phyloP scores from a whole-genome alignment of 163 green algal genomes.

The Chlorella variabilis region DNA sequence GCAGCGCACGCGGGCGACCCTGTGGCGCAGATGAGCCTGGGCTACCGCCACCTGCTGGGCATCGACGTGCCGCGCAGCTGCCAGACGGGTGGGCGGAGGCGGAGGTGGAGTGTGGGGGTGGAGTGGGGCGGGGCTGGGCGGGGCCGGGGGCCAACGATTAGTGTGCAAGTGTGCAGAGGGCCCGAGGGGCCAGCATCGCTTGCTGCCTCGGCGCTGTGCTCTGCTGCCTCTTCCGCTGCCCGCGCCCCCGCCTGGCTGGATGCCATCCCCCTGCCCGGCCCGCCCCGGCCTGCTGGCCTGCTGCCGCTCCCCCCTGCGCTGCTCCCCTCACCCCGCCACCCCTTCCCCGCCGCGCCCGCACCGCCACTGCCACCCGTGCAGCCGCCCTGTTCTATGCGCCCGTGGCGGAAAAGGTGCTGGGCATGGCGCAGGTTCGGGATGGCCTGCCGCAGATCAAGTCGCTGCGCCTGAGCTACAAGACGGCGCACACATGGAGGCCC shows the following conservation, averaged over 20 bases:
- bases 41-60: constrained; percentile 79
- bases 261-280: no score
- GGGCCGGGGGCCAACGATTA: no score
- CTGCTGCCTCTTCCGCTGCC: no score
- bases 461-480: constrained; percentile 7
- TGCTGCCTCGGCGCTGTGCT: no score
- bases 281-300: no score
- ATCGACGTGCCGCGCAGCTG: constrained; percentile 87
- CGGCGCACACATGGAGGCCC: constrained; percentile 1
- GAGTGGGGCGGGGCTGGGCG: neutral
- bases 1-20: constrained; percentile 76
- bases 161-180: no score
- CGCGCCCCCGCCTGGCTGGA: no score
- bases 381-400: constrained; percentile 88
- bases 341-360: no score
- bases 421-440: constrained; percentile 41
- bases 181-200: no score
- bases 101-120: neutral
- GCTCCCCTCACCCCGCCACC: no score
- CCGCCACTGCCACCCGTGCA: neutral
- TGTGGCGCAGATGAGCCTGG: constrained; percentile 78
- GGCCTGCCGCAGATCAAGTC: constrained; percentile 41
- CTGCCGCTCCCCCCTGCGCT: no score
- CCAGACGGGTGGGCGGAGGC: constrained; percentile 52
- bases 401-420: constrained; percentile 74